phyloP scores from a whole-genome alignment of 257 asterid genomes.

The Solanum chmielewskii region DNA sequence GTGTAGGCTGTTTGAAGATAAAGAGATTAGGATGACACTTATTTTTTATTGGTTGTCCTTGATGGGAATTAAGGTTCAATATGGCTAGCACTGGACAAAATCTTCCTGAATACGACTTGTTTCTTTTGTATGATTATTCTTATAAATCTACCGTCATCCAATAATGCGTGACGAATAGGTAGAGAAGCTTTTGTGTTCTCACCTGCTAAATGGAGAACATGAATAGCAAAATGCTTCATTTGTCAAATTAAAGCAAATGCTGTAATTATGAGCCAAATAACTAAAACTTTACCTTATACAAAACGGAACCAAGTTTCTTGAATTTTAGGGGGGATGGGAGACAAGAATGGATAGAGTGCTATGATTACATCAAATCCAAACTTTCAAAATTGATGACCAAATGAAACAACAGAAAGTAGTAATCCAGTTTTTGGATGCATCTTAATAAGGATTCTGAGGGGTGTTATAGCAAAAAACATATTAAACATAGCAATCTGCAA shows the following conservation, averaged over 20 bases:
- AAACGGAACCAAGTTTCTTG: neutral
- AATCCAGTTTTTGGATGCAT: neutral
- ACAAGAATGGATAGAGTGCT: neutral
- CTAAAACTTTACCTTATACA: neutral
- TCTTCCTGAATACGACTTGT: neutral
- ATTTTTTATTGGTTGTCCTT: neutral
- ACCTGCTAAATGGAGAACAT: neutral
- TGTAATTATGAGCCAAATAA: neutral
- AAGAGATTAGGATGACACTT: neutral
- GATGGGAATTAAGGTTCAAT: neutral
- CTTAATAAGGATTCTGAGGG: neutral
- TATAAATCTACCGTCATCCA: neutral
- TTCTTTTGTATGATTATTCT: neutral
- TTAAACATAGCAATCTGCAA: neutral
- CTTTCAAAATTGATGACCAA: neutral
- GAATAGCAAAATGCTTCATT: neutral
- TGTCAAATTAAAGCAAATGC: neutral
- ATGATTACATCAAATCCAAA: neutral
- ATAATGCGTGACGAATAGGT: neutral
- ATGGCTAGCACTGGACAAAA: neutral
- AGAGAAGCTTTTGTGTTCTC: neutral
- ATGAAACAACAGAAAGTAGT: neutral
- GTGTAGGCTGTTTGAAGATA: neutral
- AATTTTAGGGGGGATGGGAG: neutral
- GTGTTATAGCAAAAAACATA: neutral